Evolutionary conservation across 345 rosid species (phyloP), one percentile per base, ranked within the genome.

Genomic region (Hibiscus trionum): DNA sequence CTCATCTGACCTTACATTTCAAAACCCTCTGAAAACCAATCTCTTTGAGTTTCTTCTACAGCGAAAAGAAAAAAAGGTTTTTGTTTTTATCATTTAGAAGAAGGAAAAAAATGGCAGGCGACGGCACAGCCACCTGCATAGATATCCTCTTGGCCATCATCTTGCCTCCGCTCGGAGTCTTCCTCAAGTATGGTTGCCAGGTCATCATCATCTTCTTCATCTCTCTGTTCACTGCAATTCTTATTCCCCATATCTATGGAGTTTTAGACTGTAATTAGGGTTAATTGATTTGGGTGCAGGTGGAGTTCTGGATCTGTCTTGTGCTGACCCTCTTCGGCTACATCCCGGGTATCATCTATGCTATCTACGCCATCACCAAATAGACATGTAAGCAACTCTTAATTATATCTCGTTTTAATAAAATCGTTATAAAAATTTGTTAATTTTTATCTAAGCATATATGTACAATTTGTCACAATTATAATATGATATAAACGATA

Each of bases 81-180:
- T 19, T 0, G 19, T 37, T 4, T 55, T 19, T 19, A 47, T 46
- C 3, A 11, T 47, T 11, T 47, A 11, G 53, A 14, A 15, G 55
- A 15, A 50, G n/a, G 16, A 46, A 75, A 7, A 7, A 71, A 42
- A 79, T 77, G 81, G 10, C 70, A 39, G 71, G 21, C 0, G 68
- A 71, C 1, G 35, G 83, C 12, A 72, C 79, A 19, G 78, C 87
- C 9, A 81, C 12, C 7, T 84, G 77, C 81, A 0, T 84, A 21
- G 84, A 81, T 61, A 81, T 84, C 24, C 47, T 84, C 44, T n/a
- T 84, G 61, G 87, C 87, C 21, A 77, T 84, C 70, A 12, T 84
- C n/a, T 77, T 84, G 78, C 87, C 87, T 39, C 87, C 87, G 57
- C 87, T 84, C 0, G 87, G 87, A 5, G 87, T 84, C 63, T 84